Evolutionary conservation across 2,329 filamentous ascomycete genomes (phyloP), one percentile per base, ranked within the genome.

Genomic region (Ceratocystis albifundus): DNA sequence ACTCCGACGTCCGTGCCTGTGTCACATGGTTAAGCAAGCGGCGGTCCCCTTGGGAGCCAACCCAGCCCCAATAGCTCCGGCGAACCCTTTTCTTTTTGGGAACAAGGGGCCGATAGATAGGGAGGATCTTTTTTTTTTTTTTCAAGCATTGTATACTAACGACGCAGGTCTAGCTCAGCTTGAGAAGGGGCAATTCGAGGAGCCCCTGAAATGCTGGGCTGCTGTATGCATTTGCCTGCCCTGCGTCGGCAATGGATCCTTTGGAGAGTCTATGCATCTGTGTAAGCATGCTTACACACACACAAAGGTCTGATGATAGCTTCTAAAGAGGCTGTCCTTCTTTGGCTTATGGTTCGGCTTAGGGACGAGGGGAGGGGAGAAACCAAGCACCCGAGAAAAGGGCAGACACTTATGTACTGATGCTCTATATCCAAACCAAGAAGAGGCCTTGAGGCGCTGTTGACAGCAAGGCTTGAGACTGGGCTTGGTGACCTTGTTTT

Each of bases 1-100:
- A 62, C 41, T 4, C 25, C 2, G 17, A 22, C 61, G 36, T 44
- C 36, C 45, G 61, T 44, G 61, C 61, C 61, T 62, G 61, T 44
- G 41, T 46, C 61, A 46, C 30, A 44, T 44, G 32, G 36, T 10
- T 25, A 20, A 10, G 17, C 32, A 25, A 41, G 59, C 41, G 22
- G 15, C 1, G n/a, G 28, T 59, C 28, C 53, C 53, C 53, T 32
- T 15, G 20, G 25, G 12, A 20, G 45, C 45, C 15, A 8, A 15
- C 10, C 48, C 6, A 32, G 25, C 28, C 53, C 28, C 4, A 17
- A 22, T 3, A 32, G 25, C n/a, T 3, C 25, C 53, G 53, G 17
- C 53, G 17, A 30, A 36, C 53, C 36, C 53, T 59, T 32, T 32
- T n/a, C n/a, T n/a, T n/a, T n/a, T n/a, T n/a, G n/a, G 12, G 36